phyloP scores from a whole-genome alignment of 2,329 filamentous ascomycete species.

The Septoria linicola region DNA sequence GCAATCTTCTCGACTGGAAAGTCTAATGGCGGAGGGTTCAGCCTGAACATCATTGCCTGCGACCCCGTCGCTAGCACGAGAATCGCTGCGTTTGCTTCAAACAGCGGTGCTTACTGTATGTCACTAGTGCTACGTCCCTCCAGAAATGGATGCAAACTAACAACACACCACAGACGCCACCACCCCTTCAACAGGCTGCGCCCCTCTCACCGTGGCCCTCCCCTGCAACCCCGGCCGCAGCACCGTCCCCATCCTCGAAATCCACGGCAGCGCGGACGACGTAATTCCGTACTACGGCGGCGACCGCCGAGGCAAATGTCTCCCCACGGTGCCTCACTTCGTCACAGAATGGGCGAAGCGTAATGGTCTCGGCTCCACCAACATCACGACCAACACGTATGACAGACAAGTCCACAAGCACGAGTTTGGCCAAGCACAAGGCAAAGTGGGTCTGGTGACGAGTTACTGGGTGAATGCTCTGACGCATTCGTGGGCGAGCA shows the following conservation, averaged over 20 bases:
- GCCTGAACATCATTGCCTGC: conserved; percentile 50
- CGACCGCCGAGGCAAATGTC: conserved; percentile 26
- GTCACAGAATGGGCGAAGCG: conserved; percentile 40
- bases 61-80: conserved; percentile 42
- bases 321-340: conserved; percentile 36
- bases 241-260: conserved; percentile 43
- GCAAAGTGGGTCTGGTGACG: conserved; percentile 34
- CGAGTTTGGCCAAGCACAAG: conserved; percentile 31
- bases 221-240: conserved; percentile 29
- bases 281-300: conserved; percentile 46
- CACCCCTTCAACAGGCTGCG: conserved; percentile 17
- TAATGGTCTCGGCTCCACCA: conserved; percentile 33
- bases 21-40: conserved; percentile 54
- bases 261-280: conserved; percentile 44
- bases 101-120: conserved; percentile 47
- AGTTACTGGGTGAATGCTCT: conserved; percentile 41
- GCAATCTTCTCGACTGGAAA: conserved; percentile 51
- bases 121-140: background rate
- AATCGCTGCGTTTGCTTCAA: conserved; percentile 52
- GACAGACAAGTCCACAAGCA: conserved; percentile 30
- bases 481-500: conserved; percentile 41
- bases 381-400: conserved; percentile 28
- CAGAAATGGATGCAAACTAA: background rate
- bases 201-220: conserved; percentile 23
- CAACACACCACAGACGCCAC: conserved; percentile 12